Percentiles rank a stretch among this genome's conserved stretches.
Evolutionary conservation across 192 early-diverging fungal species (phyloP).

Genomic region (Entophlyctis luteolus): DNA sequence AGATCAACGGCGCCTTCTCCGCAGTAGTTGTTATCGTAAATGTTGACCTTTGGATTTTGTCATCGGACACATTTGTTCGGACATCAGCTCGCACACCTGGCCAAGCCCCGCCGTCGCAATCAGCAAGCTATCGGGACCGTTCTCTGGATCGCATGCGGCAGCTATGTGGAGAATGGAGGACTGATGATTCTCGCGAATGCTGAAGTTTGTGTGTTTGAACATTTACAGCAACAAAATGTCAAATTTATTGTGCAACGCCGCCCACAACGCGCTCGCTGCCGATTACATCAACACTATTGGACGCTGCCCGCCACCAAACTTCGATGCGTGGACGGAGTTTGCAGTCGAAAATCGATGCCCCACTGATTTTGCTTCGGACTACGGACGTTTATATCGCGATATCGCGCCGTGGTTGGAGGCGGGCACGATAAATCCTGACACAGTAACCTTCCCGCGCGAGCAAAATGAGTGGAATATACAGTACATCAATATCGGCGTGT

Average conservation of each 20-base stretch:
- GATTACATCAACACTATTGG: not conserved
- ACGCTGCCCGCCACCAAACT: not conserved
- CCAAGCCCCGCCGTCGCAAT: not conserved
- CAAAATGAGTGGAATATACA: not conserved
- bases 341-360: not conserved
- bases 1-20: conserved; percentile 3
- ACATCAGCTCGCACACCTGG: not conserved
- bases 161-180: not conserved
- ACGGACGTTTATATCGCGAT: not conserved
- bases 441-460: not conserved
- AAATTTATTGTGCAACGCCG: too few relatives aligned
- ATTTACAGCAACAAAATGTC: too few relatives aligned
- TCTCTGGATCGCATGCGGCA: not conserved
- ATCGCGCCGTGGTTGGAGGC: not conserved
- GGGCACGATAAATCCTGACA: not conserved
- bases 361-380: not conserved
- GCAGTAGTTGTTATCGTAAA: conserved; percentile 20
- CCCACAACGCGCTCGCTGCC: too few relatives aligned
- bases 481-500: not conserved
- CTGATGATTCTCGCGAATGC: conserved; percentile 1
- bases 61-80: not conserved
- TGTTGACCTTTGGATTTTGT: not conserved
- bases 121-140: not conserved
- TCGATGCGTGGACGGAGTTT: not conserved
- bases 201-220: not conserved